phyloP scores from a whole-genome alignment of 345 rosid species.

The Eucalyptus cloeziana region DNA sequence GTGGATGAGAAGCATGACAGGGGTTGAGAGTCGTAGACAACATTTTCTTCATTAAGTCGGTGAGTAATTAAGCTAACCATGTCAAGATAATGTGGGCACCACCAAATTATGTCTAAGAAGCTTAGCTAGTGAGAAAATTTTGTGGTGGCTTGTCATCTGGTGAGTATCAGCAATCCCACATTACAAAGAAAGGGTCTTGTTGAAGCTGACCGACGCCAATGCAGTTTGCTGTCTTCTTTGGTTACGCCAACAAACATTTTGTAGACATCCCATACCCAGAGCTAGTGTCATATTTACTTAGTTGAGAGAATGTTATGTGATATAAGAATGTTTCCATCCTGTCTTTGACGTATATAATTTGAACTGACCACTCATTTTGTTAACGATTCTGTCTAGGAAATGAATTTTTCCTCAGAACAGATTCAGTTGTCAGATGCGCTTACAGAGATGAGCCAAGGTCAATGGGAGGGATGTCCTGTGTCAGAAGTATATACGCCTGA shows the following conservation, averaged over 20 bases:
- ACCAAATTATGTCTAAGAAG: neutral
- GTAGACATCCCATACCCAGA: neutral
- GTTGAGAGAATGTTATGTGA: neutral
- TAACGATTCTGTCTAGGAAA: conserved; percentile 41
- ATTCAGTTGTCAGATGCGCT: conserved; percentile 66
- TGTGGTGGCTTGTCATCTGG: neutral
- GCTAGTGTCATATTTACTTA: neutral
- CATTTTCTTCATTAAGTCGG: neutral
- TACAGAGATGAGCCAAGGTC: conserved; percentile 68
- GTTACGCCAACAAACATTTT: neutral
- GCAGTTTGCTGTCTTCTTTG: neutral
- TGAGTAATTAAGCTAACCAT: neutral
- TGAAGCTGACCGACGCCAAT: neutral
- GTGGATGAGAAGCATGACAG: neutral
- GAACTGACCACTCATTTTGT: conserved; percentile 1
- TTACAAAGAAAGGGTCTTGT: neutral
- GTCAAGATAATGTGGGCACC: neutral
- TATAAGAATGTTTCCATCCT: neutral
- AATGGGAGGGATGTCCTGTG: conserved; percentile 69
- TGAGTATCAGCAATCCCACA: neutral
- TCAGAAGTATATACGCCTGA: conserved; percentile 61
- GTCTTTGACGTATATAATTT: neutral
- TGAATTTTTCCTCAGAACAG: conserved; percentile 56
- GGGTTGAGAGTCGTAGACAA: neutral
- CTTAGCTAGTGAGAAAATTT: neutral